Percentiles rank a stretch among this genome's conserved stretches.
Evolutionary conservation across 1,284 basidiomycete genomes (phyloP).

Genomic region (Heterobasidion occidentale): DNA sequence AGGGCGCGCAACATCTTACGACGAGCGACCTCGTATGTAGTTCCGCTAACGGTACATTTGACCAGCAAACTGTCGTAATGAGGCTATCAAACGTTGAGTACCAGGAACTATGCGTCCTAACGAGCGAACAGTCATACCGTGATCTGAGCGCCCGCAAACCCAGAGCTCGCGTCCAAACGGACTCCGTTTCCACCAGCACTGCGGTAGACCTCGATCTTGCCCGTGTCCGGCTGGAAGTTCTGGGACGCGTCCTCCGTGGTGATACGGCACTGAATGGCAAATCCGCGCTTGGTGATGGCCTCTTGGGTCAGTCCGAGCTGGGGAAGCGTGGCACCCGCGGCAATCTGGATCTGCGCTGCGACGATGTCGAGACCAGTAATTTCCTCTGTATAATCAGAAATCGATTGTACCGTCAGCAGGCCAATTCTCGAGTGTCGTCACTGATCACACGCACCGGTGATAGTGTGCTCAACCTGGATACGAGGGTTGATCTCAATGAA

Average conservation of each 20-base stretch:
- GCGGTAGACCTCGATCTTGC: slow-evolving; percentile 98
- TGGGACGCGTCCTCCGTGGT: slow-evolving; percentile 95
- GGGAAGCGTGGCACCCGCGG: slow-evolving; percentile 90
- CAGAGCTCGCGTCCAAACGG: slow-evolving; percentile 93
- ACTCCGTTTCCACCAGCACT: slow-evolving; percentile 99
- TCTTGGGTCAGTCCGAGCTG: slow-evolving; percentile 98
- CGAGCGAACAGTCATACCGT: slow-evolving; percentile 49
- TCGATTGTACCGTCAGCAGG: not conserved
- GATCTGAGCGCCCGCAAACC: slow-evolving; percentile 98
- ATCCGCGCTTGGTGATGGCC: slow-evolving; percentile 92
- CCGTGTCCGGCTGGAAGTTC: slow-evolving; percentile 96
- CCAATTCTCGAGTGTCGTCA: not conserved
- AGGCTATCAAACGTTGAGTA: slow-evolving; percentile 45
- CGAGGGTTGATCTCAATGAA: slow-evolving; percentile 99
- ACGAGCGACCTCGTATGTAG: slow-evolving; percentile 97
- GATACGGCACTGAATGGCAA: slow-evolving; percentile 97
- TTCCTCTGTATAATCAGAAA: slow-evolving; percentile 58
- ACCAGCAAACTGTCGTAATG: slow-evolving; percentile 98
- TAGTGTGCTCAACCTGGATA: slow-evolving; percentile 98
- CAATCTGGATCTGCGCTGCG: slow-evolving; percentile 97
- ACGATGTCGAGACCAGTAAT: slow-evolving; percentile 99
- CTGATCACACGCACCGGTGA: slow-evolving; percentile 58
- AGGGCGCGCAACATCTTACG: slow-evolving; percentile 98
- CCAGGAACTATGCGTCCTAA: not conserved
- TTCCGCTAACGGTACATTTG: slow-evolving; percentile 94